Evolutionary conservation across 176 grass and related monocot species (phyloP).

Genomic region (Secale cereale): DNA sequence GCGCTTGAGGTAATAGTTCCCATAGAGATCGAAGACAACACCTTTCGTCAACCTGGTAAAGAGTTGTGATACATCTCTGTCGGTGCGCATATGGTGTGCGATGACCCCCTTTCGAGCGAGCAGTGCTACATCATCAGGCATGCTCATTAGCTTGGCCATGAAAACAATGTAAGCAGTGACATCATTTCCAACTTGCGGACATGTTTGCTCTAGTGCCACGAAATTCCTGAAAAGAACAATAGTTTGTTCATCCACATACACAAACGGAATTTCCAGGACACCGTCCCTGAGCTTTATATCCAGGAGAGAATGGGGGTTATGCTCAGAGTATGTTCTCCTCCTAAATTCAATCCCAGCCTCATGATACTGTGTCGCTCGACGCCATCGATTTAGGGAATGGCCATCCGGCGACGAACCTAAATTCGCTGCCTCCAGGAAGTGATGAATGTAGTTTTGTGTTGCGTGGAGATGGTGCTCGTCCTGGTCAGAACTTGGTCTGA

Average conservation of each 20-base stretch:
- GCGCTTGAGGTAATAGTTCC: neutral
- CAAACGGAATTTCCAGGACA: neutral
- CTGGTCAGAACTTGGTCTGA: neutral
- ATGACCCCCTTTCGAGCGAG: neutral
- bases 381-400: neutral
- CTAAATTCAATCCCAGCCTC: constrained; percentile 19
- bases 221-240: neutral
- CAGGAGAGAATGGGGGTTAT: neutral
- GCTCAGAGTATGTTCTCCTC: neutral
- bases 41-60: constrained; percentile 17
- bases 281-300: neutral
- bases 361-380: constrained; percentile 19
- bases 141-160: constrained; percentile 29
- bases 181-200: neutral
- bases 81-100: neutral
- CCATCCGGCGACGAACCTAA: rapidly evolving
- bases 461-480: neutral
- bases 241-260: neutral
- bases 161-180: constrained; percentile 14
- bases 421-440: no score
- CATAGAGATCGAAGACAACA: constrained; percentile 22
- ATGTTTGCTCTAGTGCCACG: constrained; percentile 9
- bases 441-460: neutral
- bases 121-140: constrained; percentile 2
- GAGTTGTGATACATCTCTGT: neutral